These are phyloP conservation scores for Articulospora tetracladia DNA, from an alignment of 495 filamentous ascomycete species.

Conservation along the genomic window DNA sequence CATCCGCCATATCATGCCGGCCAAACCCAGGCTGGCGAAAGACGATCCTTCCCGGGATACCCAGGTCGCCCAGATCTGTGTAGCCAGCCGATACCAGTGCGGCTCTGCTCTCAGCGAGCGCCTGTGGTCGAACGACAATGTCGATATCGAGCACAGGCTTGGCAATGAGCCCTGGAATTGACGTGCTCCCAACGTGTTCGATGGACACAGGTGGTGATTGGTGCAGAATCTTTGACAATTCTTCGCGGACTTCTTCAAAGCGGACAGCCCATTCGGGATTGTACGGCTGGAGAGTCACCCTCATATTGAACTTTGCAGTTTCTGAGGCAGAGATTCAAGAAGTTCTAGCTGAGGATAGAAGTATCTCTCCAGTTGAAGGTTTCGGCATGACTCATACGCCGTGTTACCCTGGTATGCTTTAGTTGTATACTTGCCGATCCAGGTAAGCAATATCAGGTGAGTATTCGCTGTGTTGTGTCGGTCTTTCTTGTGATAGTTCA, in stretches of 20 bases:
- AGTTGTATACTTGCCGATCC: too few species aligned
- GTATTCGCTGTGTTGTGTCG: too few species aligned
- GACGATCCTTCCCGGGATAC: constrained; percentile 9
- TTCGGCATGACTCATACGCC: not conserved
- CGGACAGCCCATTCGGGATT: constrained; percentile 10
- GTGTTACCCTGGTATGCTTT: not conserved
- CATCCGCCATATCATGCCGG: not conserved
- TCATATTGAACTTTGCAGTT: constrained; percentile 7
- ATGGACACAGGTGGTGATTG: constrained; percentile 12
- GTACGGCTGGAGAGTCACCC: constrained; percentile 17
- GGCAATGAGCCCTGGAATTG: constrained; percentile 42
- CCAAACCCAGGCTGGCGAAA: constrained; percentile 19
- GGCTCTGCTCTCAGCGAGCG: constrained; percentile 1
- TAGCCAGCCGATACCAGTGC: constrained; percentile 12
- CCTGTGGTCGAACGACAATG: constrained; percentile 29
- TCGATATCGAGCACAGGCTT: constrained; percentile 49
- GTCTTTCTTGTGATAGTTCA: too few species aligned
- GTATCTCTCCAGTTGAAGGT: too few species aligned
- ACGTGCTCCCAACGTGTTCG: constrained; percentile 46
- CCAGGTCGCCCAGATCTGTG: constrained; percentile 16
- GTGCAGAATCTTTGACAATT: not conserved
- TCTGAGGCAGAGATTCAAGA: too few species aligned
- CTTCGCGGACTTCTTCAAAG: constrained; percentile 7
- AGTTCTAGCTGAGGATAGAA: too few species aligned
- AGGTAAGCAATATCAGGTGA: too few species aligned